A percentile compares a stretch with the other conserved stretches of the same genome.
Evolutionary conservation across 768 basidiomycete species (phyloP).

Genomic region (Podaxis sp.): DNA sequence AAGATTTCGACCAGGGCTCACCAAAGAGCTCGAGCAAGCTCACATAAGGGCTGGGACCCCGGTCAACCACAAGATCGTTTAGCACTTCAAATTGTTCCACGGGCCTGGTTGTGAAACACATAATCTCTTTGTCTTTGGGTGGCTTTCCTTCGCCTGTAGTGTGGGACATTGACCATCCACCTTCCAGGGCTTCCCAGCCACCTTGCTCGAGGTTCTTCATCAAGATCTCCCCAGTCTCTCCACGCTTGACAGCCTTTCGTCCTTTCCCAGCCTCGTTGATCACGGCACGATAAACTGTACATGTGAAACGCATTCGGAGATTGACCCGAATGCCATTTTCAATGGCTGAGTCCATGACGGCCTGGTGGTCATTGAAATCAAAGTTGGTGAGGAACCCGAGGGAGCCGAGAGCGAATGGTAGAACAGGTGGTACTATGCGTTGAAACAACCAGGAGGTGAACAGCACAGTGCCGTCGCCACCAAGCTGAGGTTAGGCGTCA

Average conservation of each 20-base stretch:
- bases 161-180: slow-evolving; percentile 43
- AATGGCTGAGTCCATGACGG: slow-evolving; percentile 83
- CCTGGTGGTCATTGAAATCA: slow-evolving; percentile 82
- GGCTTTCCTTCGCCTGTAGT: slow-evolving; percentile 41
- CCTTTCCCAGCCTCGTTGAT: slow-evolving; percentile 64
- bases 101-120: slow-evolving; percentile 94
- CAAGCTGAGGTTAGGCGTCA: slow-evolving; percentile 56
- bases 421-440: slow-evolving; percentile 95
- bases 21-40: slow-evolving; percentile 95
- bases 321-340: slow-evolving; percentile 96
- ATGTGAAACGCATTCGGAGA: slow-evolving; percentile 98
- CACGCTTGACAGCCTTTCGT: slow-evolving; percentile 87
- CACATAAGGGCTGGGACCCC: slow-evolving; percentile 97
- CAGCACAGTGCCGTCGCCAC: slow-evolving; percentile 96
- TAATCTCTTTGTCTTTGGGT: slow-evolving; percentile 91
- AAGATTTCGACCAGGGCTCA: slow-evolving; percentile 36
- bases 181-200: slow-evolving; percentile 97
- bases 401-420: slow-evolving; percentile 95
- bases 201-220: slow-evolving; percentile 89
- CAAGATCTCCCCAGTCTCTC: slow-evolving; percentile 93
- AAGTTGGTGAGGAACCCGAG: slow-evolving; percentile 98
- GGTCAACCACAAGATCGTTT: slow-evolving; percentile 97
- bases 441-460: slow-evolving; percentile 99
- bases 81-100: slow-evolving; percentile 95
- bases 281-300: slow-evolving; percentile 94